Conservation (phyloP, 2,329 filamentous ascomycete species). For the Proliferodiscus dingleyae region DNA sequence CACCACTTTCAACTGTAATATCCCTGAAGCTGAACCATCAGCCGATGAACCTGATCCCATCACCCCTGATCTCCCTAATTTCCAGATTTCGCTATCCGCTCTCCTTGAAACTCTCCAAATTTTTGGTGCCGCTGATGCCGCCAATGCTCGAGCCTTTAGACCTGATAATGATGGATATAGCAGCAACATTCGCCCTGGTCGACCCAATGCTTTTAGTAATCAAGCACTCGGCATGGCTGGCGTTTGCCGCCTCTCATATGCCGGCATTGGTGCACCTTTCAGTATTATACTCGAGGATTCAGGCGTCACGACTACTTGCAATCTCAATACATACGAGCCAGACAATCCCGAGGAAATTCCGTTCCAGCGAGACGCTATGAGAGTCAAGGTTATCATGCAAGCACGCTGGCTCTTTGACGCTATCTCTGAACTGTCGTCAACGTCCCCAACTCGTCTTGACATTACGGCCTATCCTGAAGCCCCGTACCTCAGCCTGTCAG, state of each 20-base stretch:
- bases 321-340: conserved; percentile 81
- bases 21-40: conserved; percentile 34
- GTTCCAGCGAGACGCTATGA: conserved; percentile 72
- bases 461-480: conserved; percentile 55
- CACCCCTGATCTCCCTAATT: conserved; percentile 53
- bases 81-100: conserved; percentile 81
- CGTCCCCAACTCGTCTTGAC: conserved; percentile 66
- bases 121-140: conserved; percentile 75
- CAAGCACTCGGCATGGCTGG: conserved; percentile 79
- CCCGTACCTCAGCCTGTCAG: conserved; percentile 72
- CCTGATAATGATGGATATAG: conserved; percentile 56
- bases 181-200: conserved; percentile 57
- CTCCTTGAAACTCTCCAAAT: conserved; percentile 94
- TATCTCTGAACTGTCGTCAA: conserved; percentile 57
- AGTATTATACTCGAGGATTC: conserved; percentile 82
- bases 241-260: conserved; percentile 79
- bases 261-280: conserved; percentile 68
- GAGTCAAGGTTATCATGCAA: conserved; percentile 94
- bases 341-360: conserved; percentile 77
- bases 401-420: conserved; percentile 67
- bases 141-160: conserved; percentile 49
- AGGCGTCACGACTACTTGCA: conserved; percentile 82
- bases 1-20: conserved; percentile 72
- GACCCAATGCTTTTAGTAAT: conserved; percentile 73
- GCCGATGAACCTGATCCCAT: conserved; percentile 37